Percentiles rank a stretch among this genome's conserved stretches.
Evolutionary conservation across 139 green algal species (phyloP).

Genomic region (Chlamydomonas applanata): DNA sequence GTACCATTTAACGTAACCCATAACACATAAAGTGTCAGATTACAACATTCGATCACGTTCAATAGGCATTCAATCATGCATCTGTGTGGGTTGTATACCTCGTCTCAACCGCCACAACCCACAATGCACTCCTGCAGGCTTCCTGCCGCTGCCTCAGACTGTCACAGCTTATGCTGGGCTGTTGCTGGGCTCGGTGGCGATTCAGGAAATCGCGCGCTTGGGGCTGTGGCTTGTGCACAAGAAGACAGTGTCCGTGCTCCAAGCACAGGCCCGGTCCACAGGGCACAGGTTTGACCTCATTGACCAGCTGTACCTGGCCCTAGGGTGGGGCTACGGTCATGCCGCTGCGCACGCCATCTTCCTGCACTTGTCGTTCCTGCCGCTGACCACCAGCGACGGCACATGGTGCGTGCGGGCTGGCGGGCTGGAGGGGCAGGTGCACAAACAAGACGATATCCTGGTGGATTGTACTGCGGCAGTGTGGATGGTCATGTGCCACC

Average conservation of each 20-base stretch:
- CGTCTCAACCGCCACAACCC: no score
- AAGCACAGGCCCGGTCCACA: slow-evolving; percentile 5
- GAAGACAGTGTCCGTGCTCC: slow-evolving; percentile 8
- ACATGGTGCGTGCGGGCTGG: slow-evolving; percentile 23
- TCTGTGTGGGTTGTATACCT: no score
- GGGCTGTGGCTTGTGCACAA: neutral
- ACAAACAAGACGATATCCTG: no score
- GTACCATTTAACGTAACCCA: no score
- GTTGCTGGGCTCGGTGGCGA: slow-evolving; percentile 32
- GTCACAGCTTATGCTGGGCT: slow-evolving; percentile 36
- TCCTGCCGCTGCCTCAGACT: slow-evolving; percentile 24
- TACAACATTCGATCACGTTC: no score
- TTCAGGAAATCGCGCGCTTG: slow-evolving; percentile 38
- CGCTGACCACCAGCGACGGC: slow-evolving; percentile 37
- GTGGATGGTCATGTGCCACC: no score
- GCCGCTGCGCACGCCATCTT: slow-evolving; percentile 46
- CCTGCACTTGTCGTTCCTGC: slow-evolving; percentile 50
- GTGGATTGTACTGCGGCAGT: no score
- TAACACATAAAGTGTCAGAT: no score
- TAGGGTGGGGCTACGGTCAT: slow-evolving; percentile 59
- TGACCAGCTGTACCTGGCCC: slow-evolving; percentile 55
- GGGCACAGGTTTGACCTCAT: slow-evolving; percentile 33
- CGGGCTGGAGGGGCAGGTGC: neutral
- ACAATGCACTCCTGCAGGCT: slow-evolving; percentile 30
- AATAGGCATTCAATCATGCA: no score